These are phyloP conservation scores for Schizosaccharomyces osmophilus DNA, from an alignment of 805 yeast genomes.

Conservation along the genomic window DNA sequence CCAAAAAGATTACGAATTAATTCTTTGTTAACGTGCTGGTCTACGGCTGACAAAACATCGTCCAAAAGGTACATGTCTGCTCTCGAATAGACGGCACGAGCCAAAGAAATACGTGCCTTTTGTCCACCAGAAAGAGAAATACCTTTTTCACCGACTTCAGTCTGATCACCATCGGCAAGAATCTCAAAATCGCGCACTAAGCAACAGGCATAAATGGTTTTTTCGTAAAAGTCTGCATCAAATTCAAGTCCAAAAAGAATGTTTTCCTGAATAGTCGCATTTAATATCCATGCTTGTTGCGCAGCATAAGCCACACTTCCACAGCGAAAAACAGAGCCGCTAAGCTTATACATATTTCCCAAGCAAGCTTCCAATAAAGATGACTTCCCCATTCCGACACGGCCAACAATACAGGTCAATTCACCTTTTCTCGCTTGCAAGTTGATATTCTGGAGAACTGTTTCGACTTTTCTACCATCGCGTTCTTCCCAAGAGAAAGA, in stretches of 20 bases:
- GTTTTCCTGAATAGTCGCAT: slow-evolving; percentile 77
- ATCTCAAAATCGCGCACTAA: slow-evolving; percentile 50
- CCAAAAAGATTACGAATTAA: slow-evolving; percentile 65
- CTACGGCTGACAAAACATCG: slow-evolving; percentile 89
- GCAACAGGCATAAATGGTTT: slow-evolving; percentile 73
- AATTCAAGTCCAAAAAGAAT: slow-evolving; percentile 69
- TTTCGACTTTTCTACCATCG: slow-evolving; percentile 45
- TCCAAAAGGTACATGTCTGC: slow-evolving; percentile 80
- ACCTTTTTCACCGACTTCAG: slow-evolving; percentile 93
- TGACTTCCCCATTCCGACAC: slow-evolving; percentile 77
- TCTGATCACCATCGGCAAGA: slow-evolving; percentile 70
- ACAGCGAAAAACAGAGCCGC: slow-evolving; percentile 45
- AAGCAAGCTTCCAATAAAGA: slow-evolving; percentile 54
- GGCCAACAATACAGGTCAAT: slow-evolving; percentile 64
- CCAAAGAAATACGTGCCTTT: slow-evolving; percentile 81
- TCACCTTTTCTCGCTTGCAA: slow-evolving; percentile 49
- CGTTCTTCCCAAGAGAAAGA: slow-evolving; percentile 32
- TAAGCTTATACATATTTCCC: slow-evolving; percentile 57
- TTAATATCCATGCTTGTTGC: slow-evolving; percentile 92
- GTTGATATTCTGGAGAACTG: slow-evolving; percentile 41
- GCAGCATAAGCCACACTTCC: slow-evolving; percentile 77
- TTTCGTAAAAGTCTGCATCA: slow-evolving; percentile 59
- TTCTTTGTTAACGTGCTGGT: slow-evolving; percentile 84
- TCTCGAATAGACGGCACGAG: slow-evolving; percentile 85
- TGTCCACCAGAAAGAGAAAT: slow-evolving; percentile 93